phyloP scores from a whole-genome alignment of 805 yeast genomes.

The Teunomyces panamensis region DNA sequence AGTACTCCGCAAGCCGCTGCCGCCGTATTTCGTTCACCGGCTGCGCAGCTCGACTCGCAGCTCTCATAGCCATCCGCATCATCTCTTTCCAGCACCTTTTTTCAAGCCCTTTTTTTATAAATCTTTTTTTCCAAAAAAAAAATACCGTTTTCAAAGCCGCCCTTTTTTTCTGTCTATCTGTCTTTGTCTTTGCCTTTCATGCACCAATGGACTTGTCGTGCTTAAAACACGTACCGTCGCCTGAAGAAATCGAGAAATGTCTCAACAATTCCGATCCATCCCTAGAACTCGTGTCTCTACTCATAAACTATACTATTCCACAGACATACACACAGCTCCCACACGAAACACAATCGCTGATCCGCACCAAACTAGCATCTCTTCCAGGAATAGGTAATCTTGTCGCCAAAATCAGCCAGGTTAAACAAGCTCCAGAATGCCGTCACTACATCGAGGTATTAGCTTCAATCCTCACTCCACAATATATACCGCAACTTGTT shows the following conservation, averaged over 20 bases:
- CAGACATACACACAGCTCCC: conserved; percentile 24
- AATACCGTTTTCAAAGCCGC: too few species aligned
- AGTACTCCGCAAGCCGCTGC: conserved; percentile 16
- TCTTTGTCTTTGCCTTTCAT: neutral
- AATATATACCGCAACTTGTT: conserved; percentile 5
- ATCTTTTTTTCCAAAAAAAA: neutral
- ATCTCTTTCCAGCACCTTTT: neutral
- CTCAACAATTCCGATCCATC: conserved; percentile 1
- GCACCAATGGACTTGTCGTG: neutral
- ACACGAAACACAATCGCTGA: conserved; percentile 4
- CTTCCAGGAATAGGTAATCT: conserved; percentile 33
- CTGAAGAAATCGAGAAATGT: conserved; percentile 3
- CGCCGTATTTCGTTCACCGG: neutral
- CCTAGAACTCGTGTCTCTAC: conserved; percentile 16
- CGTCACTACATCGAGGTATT: conserved; percentile 12
- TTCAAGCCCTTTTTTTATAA: neutral
- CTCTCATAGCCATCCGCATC: neutral
- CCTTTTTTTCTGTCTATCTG: too few species aligned
- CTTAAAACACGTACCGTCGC: conserved; percentile 8
- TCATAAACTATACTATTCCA: conserved; percentile 34
- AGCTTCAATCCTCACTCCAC: conserved; percentile 12
- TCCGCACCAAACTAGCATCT: conserved; percentile 18
- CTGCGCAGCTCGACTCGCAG: too few species aligned
- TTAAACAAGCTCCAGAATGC: neutral
- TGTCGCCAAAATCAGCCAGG: conserved; percentile 12